These are phyloP conservation scores for Boletus coccyginus DNA, from an alignment of 768 basidiomycete genomes.

Conservation along the genomic window DNA sequence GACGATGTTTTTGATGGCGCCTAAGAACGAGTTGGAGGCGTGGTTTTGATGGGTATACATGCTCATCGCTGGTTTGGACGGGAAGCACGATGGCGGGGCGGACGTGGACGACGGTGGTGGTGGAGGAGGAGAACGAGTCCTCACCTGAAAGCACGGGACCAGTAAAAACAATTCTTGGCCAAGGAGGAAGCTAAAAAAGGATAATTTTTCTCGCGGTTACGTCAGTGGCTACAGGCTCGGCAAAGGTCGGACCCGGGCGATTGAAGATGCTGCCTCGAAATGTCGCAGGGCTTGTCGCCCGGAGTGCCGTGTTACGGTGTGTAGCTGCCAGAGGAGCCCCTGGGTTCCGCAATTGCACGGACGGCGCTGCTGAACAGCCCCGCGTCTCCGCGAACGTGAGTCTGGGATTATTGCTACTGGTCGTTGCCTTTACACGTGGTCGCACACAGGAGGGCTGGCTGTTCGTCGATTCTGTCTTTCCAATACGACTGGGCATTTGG, in stretches of 20 bases:
- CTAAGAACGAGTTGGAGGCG: slow-evolving; percentile 55
- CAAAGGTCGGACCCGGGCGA: no score
- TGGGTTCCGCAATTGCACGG: slow-evolving; percentile 8
- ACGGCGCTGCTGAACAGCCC: not conserved
- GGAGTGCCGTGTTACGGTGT: not conserved
- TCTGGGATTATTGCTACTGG: slow-evolving; percentile 11
- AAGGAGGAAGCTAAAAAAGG: slow-evolving; percentile 8
- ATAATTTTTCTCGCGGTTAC: slow-evolving; percentile 8
- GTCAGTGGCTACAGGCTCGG: not conserved
- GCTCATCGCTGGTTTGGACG: slow-evolving; percentile 26
- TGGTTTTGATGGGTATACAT: slow-evolving; percentile 27
- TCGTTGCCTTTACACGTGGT: slow-evolving; percentile 1
- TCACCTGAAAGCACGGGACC: slow-evolving; percentile 4
- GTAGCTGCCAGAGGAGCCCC: not conserved
- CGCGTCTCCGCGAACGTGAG: slow-evolving; percentile 18
- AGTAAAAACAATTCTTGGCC: slow-evolving; percentile 27
- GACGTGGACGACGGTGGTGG: slow-evolving; percentile 18
- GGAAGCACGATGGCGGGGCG: slow-evolving; percentile 18
- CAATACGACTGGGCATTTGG: slow-evolving; percentile 65
- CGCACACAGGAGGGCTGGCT: slow-evolving; percentile 53
- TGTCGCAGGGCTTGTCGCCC: slow-evolving; percentile 1
- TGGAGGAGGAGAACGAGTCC: slow-evolving; percentile 4
- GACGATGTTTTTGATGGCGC: slow-evolving; percentile 63
- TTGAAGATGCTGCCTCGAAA: slow-evolving; percentile 18
- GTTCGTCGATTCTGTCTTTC: slow-evolving; percentile 78